Percentiles rank a stretch among this genome's conserved stretches.
These are phyloP conservation scores for Carex sylvatica DNA, from an alignment of 202 grass and related monocot species.

Conservation along the genomic window DNA sequence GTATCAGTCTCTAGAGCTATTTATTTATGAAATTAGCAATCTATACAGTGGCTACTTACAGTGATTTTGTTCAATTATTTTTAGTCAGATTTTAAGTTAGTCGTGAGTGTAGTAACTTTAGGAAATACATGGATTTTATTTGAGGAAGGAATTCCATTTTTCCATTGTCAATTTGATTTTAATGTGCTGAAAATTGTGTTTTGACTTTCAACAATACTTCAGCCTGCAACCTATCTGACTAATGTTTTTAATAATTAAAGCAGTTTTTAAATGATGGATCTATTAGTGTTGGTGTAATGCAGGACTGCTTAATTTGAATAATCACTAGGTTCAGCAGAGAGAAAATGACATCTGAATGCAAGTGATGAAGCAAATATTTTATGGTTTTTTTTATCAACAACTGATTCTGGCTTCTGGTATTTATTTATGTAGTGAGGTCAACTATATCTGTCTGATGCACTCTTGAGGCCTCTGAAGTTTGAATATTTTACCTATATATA, in stretches of 20 bases:
- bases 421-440: background rate
- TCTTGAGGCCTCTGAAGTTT: background rate
- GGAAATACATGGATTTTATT: background rate
- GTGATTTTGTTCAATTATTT: background rate
- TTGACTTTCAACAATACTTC: background rate
- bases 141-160: background rate
- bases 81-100: background rate
- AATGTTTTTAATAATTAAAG: background rate
- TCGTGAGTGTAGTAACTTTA: background rate
- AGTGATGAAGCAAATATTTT: background rate
- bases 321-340: background rate
- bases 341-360: background rate
- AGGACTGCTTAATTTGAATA: background rate
- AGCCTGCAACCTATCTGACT: background rate
- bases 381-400: background rate
- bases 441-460: background rate
- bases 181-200: background rate
- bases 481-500: background rate
- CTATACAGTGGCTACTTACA: background rate
- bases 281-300: background rate
- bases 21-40: background rate
- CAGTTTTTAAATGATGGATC: background rate
- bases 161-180: background rate
- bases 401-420: background rate
- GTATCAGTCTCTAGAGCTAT: background rate